These are phyloP conservation scores for Stachybotrys chlorohalonatus DNA, from an alignment of 2,329 filamentous ascomycete species.

Conservation along the genomic window DNA sequence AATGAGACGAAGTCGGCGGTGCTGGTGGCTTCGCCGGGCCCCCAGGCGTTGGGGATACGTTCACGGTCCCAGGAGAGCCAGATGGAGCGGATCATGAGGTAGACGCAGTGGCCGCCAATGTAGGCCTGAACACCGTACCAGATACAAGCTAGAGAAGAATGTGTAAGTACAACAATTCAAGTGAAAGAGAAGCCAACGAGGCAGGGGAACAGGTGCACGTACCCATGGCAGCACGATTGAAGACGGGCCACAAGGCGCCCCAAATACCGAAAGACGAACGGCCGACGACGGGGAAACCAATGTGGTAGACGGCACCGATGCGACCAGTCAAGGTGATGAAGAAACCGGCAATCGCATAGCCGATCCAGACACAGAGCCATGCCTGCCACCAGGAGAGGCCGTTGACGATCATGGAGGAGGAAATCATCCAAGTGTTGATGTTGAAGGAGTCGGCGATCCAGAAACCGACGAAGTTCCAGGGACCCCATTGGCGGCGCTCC, in stretches of 20 bases:
- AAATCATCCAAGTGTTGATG: conserved; percentile 93
- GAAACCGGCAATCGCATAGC: conserved; percentile 66
- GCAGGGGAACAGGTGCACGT: conserved; percentile 9
- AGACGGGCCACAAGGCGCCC: conserved; percentile 81
- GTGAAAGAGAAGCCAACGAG: background rate
- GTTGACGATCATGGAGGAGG: conserved; percentile 67
- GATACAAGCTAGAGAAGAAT: conserved; percentile 49
- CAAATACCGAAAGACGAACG: conserved; percentile 80
- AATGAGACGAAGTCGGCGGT: conserved; percentile 73
- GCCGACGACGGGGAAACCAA: conserved; percentile 75
- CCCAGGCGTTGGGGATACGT: conserved; percentile 59
- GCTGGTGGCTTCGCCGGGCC: conserved; percentile 55
- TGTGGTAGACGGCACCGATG: conserved; percentile 80
- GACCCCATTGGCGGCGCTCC: conserved; percentile 70
- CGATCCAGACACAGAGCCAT: conserved; percentile 81
- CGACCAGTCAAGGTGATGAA: conserved; percentile 74
- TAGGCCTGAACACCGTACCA: conserved; percentile 84
- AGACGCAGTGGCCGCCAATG: conserved; percentile 78
- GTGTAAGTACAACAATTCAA: conserved; percentile 4
- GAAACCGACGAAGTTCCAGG: conserved; percentile 83
- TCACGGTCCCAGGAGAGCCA: conserved; percentile 59
- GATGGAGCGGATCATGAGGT: conserved; percentile 80
- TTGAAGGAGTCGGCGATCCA: conserved; percentile 83
- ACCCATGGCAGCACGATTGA: conserved; percentile 78
- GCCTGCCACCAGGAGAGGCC: conserved; percentile 89